These are phyloP conservation scores for Liquidambar formosana DNA, from an alignment of 164 flowering plant genomes.

Conservation along the genomic window DNA sequence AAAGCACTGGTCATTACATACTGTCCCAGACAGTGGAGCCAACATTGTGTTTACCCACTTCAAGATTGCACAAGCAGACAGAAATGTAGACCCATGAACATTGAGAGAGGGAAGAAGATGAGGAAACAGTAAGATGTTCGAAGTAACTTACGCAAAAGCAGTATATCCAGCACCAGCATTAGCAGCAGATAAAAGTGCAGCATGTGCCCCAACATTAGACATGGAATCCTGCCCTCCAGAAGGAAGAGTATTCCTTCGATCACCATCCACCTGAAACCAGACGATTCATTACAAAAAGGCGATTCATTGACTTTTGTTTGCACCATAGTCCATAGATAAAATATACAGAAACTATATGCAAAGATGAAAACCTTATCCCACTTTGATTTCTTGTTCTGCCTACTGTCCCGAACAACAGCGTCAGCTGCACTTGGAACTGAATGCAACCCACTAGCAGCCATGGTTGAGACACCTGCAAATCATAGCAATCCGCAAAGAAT, in stretches of 20 bases:
- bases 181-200: slow-evolving; percentile 63
- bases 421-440: slow-evolving; percentile 42
- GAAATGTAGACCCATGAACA: too few relatives aligned
- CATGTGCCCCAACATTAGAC: slow-evolving; percentile 55
- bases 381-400: slow-evolving; percentile 90
- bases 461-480: slow-evolving; percentile 45
- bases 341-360: slow-evolving; percentile 4
- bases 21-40: background rate
- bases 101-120: too few relatives aligned
- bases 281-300: background rate
- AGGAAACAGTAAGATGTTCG: background rate
- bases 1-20: background rate
- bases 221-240: slow-evolving; percentile 56
- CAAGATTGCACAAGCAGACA: background rate
- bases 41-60: background rate
- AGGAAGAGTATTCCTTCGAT: slow-evolving; percentile 45
- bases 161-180: slow-evolving; percentile 83
- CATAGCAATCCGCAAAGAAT: background rate
- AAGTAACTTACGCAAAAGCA: slow-evolving; percentile 73
- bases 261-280: slow-evolving; percentile 71
- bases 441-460: slow-evolving; percentile 38
- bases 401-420: slow-evolving; percentile 56
- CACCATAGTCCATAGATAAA: background rate
- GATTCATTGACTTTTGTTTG: background rate
- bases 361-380: slow-evolving; percentile 82